Base-by-base conservation (phyloP, 1,284 basidiomycete genomes). In the Ustilago curta region DNA sequence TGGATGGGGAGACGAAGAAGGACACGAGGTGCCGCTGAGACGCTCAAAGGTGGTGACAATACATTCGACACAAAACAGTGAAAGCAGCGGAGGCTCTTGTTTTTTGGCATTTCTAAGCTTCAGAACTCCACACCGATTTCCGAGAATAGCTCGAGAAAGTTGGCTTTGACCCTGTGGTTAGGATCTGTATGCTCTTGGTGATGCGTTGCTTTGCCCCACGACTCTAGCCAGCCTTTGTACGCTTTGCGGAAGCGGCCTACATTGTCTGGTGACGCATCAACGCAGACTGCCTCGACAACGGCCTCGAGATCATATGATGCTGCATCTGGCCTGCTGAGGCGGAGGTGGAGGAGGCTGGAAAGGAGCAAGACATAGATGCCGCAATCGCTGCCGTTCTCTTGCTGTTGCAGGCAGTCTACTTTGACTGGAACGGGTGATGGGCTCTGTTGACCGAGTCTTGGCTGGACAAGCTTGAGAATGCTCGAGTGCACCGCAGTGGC, bases 301-400 rank as follows among this genome's bases (percentile, higher is more conserved):
- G 44, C 12, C 3, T 29, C 21, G 40, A 73, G 56, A 37, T 60
- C 47, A 39, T 48, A 45, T n/a, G 51, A 23, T 11, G 47, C 2
- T 2, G 61, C 59, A 18, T 58, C 18, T 21, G 57, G 37, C 12
- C n/a, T n/a, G 40, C 48, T 57, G 40, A 73, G 64, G 19, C 49
- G 45, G 16, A 57, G 60, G n/a, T 73, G 65, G 12, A 73, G 44
- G 0, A 73, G 65, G 39, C 70, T 73, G 35, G 66, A 65, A 23
- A 74, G 71, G 23, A 62, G 59, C 39, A 74, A 45, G 37, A 66
- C 71, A 39, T 69, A 74, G 51, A 74, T 63, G 25, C 71, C 71
- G 45, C 71, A 74, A 47, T 74, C 71, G 39, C 71, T 74, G 50
- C 71, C 56, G 29, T 69, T 74, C 32, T 53, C 50, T 25, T 74